Evolutionary conservation across 805 yeast species (phyloP), one percentile per base, ranked within the genome.

Genomic region (Candida stauntonica): DNA sequence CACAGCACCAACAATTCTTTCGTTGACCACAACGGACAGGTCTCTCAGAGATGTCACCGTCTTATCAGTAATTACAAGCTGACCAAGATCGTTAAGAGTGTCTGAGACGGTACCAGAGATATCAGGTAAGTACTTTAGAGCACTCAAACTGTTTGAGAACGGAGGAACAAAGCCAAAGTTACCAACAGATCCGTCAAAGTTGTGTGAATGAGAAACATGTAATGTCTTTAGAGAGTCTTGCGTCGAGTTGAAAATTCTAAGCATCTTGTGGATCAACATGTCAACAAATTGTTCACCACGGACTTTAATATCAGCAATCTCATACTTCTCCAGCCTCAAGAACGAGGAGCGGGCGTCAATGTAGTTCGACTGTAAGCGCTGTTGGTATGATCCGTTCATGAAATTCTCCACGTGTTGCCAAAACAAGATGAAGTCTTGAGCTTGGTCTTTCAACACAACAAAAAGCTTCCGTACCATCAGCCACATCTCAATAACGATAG

Each of bases 121-220:
- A 19, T 60, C 58, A 1, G 78, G 69, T 27, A 76, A 55, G 48
- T 73, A 78, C 46, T 72, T 67, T 26, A 78, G 56, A 3, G 82
- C 67, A 32, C 85, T 69, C 17, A 84, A 61, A 7, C 82, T 73
- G 51, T 81, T 84, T 1, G 87, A 67, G 38, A 67, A 66, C 1
- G 81, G 80, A 3, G 91, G 89, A 17, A 81, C 54, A 50, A 78
- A 79, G 1, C 81, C 80, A 54, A 65, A 75, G 26, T 61, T 59
- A 6, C 47, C 32, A 1, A 66, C 55, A 2, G 51, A 31, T 5
- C 66, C 67, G 9, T 58, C 48, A 11, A 50, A 44, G 6, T 39
- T 41, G 4, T 40, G 44, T 14, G 46, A 41, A 11, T 38, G 41
- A 11, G 40, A 12, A 8, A 36, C 15, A 7, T 35, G 36, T 0